Base-by-base conservation (phyloP, 2,329 filamentous ascomycete species). In the Emericellopsis cladophorae region DNA sequence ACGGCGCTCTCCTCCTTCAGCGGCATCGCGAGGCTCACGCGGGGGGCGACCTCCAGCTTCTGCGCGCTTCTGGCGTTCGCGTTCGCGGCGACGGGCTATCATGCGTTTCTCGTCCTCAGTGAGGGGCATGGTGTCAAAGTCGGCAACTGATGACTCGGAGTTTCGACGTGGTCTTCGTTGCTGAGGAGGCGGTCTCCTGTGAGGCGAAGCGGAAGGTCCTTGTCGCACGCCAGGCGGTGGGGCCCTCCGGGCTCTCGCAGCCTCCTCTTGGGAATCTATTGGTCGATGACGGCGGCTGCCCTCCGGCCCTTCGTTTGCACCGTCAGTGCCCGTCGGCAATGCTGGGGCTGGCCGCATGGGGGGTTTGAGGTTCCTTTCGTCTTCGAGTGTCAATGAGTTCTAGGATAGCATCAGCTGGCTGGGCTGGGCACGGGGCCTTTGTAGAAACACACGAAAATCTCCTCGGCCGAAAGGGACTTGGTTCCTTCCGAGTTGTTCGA, bases 131-230 rank as follows among this genome's bases (percentile, higher is more conserved):
- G 77, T 61, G 40, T 66, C 62, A 37, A 64, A 54, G 23, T 76
- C 79, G 52, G 80, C 64, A 36, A 85, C 65, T 1, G 85, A 90
- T 0, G 84, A 86, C 43, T 90, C 85, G 3, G 85, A 90, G 57
- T 89, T 88, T 50, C 85, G 76, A 50, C 84, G 76, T 15, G 73
- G 70, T 16, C 79, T 73, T 42, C 40, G 34, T 12, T 70, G 62
- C 36, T 67, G 64, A 7, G 57, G 48, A 37, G 42, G 44, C 8
- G 45, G 44, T 36, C 56, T 57, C 42, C 60, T 49, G 45, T 59
- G 49, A 46, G 49, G 49, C 15, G 42, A 40, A 23, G 41, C 38
- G 12, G 42, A 38, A 29, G 52, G 35, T 44, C 40, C 54, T 9
- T 45, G 46, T 45, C 58, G 49, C 50, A 62, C 55, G 46, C 54